Evolutionary conservation across 2,329 filamentous ascomycete genomes (phyloP).

Genomic region (Epichloe gansuensis): DNA sequence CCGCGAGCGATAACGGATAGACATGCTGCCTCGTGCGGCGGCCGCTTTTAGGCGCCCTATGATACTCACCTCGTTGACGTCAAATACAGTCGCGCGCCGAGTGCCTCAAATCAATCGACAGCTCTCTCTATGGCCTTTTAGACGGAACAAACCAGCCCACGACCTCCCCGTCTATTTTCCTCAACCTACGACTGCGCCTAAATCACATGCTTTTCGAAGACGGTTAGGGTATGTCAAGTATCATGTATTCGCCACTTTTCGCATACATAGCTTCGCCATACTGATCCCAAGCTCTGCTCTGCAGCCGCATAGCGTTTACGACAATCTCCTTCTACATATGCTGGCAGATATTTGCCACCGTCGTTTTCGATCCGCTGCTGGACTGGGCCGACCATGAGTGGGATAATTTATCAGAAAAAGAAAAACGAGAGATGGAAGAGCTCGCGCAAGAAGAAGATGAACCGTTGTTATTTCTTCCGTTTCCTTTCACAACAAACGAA

Average conservation of each 20-base stretch:
- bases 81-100: slow-evolving; percentile 9
- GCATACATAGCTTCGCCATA: background rate
- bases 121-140: slow-evolving; percentile 24
- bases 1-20: slow-evolving; percentile 2
- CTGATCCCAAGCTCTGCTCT: background rate
- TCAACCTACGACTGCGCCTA: slow-evolving; percentile 3
- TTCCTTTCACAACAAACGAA: slow-evolving; percentile 43
- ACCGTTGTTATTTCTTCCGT: slow-evolving; percentile 43
- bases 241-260: background rate
- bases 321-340: slow-evolving; percentile 22
- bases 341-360: slow-evolving; percentile 29
- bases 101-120: slow-evolving; percentile 8
- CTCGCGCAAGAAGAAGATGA: slow-evolving; percentile 31
- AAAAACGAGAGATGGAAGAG: slow-evolving; percentile 27
- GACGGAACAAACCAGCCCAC: slow-evolving; percentile 10
- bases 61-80: slow-evolving; percentile 10
- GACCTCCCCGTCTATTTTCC: slow-evolving; percentile 23
- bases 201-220: slow-evolving; percentile 2
- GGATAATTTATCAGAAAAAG: slow-evolving; percentile 29
- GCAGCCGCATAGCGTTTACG: slow-evolving; percentile 19
- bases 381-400: slow-evolving; percentile 30
- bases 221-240: slow-evolving; percentile 4
- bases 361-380: slow-evolving; percentile 34
- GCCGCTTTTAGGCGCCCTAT: slow-evolving; percentile 12
- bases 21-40: slow-evolving; percentile 13